Conservation (phyloP, 2,329 filamentous ascomycete genomes). For the Emmonsiellopsis sp. region DNA sequence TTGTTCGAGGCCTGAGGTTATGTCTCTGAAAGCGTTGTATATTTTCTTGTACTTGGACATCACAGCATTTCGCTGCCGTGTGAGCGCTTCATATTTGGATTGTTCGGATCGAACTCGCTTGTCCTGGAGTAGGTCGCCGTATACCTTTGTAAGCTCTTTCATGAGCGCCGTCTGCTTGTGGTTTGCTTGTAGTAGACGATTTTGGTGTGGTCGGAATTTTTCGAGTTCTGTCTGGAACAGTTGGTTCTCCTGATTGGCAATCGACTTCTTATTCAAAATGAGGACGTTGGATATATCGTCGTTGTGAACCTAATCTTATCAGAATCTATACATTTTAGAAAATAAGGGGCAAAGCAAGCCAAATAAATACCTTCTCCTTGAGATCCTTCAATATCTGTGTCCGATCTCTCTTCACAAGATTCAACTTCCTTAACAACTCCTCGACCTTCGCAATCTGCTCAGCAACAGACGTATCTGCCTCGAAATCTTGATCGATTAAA, state of each 20-base stretch:
- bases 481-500: conserved; percentile 81
- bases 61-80: conserved; percentile 69
- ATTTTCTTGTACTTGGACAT: conserved; percentile 82
- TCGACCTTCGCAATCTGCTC: conserved; percentile 87
- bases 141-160: conserved; percentile 84
- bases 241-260: conserved; percentile 82
- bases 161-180: conserved; percentile 91
- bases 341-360: background rate
- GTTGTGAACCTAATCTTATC: conserved; percentile 62
- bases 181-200: conserved; percentile 78
- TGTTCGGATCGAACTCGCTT: conserved; percentile 89
- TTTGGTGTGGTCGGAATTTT: conserved; percentile 91
- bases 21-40: conserved; percentile 84
- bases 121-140: conserved; percentile 82
- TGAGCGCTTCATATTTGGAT: conserved; percentile 85
- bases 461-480: conserved; percentile 67
- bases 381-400: conserved; percentile 90
- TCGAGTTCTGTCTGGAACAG: conserved; percentile 95
- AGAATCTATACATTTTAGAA: conserved; percentile 6
- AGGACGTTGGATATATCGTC: conserved; percentile 97
- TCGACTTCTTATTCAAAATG: conserved; percentile 95
- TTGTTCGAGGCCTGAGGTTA: conserved; percentile 73
- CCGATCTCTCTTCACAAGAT: conserved; percentile 82
- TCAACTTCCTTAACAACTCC: conserved; percentile 81
- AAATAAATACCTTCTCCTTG: conserved; percentile 76